phyloP scores from a whole-genome alignment of 345 rosid genomes.

The Melaleuca alternifolia region DNA sequence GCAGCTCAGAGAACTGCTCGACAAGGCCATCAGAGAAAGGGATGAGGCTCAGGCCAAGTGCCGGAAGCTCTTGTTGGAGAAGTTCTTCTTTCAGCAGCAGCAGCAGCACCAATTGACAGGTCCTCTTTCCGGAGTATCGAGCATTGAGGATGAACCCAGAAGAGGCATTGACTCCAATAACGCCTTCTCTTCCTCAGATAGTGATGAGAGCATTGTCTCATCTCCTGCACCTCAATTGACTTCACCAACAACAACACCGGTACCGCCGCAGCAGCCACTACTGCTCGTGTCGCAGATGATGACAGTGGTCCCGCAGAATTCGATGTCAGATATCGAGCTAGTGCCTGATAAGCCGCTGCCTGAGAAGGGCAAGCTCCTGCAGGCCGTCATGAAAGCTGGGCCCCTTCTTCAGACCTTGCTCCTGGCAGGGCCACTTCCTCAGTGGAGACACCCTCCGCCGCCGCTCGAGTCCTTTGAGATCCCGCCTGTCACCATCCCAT shows the following conservation, averaged over 20 bases:
- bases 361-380: conserved; percentile 90
- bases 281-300: background rate
- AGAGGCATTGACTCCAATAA: conserved; percentile 56
- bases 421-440: conserved; percentile 90
- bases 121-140: conserved; percentile 58
- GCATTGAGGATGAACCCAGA: conserved; percentile 83
- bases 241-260: conserved; percentile 3
- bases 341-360: conserved; percentile 73
- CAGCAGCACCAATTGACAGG: conserved; percentile 13
- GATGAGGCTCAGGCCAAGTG: conserved; percentile 60
- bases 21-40: conserved; percentile 47
- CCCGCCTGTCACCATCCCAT: conserved; percentile 72
- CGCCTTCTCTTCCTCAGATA: conserved; percentile 74
- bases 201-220: conserved; percentile 81
- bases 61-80: conserved; percentile 47
- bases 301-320: conserved; percentile 1
- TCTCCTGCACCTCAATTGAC: conserved; percentile 38
- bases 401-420: conserved; percentile 87
- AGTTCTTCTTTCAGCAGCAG: conserved; percentile 38
- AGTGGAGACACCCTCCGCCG: conserved; percentile 97
- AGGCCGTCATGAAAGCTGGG: conserved; percentile 93
- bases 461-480: conserved; percentile 85
- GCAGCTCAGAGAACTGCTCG: conserved; percentile 49
- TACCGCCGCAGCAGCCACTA: background rate
- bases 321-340: conserved; percentile 9